Conservation (phyloP, 129 eudicot species). For the Erigeron canadensis region DNA sequence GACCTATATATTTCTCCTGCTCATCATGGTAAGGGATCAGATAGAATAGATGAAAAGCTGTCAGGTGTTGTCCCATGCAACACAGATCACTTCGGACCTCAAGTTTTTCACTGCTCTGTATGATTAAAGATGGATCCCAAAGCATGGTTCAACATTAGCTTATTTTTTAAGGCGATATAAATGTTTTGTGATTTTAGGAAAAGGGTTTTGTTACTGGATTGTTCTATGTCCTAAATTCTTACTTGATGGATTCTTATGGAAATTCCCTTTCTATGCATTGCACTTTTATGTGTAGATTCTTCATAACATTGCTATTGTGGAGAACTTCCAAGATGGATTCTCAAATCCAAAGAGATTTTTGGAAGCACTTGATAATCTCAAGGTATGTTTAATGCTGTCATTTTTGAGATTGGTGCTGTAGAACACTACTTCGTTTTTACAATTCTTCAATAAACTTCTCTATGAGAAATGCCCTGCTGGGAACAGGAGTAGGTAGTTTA, state of each 20-base stretch:
- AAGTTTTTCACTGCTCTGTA: background rate
- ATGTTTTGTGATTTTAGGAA: slow-evolving; percentile 12
- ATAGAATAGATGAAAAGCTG: background rate
- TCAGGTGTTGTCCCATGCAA: background rate
- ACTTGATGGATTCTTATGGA: slow-evolving; percentile 7
- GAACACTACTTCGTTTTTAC: background rate
- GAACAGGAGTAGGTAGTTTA: background rate
- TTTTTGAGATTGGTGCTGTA: slow-evolving; percentile 23
- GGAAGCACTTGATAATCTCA: slow-evolving; percentile 62
- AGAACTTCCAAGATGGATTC: slow-evolving; percentile 72
- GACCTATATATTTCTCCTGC: background rate
- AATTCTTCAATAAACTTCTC: background rate
- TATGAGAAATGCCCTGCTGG: background rate
- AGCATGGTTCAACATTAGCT: slow-evolving; percentile 8
- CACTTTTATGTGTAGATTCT: slow-evolving; percentile 43
- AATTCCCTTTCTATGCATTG: background rate
- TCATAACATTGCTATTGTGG: slow-evolving; percentile 85
- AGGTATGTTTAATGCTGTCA: slow-evolving; percentile 50
- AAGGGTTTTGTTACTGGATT: background rate
- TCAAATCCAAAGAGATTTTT: slow-evolving; percentile 77
- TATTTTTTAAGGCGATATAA: background rate
- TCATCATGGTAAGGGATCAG: background rate
- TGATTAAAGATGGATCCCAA: slow-evolving; percentile 1
- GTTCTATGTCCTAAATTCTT: background rate
- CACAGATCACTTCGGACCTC: background rate